Percentiles rank a stretch among this genome's conserved stretches.
Conservation (phyloP, 164 flowering plant species). For the Aristolochia contorta region DNA sequence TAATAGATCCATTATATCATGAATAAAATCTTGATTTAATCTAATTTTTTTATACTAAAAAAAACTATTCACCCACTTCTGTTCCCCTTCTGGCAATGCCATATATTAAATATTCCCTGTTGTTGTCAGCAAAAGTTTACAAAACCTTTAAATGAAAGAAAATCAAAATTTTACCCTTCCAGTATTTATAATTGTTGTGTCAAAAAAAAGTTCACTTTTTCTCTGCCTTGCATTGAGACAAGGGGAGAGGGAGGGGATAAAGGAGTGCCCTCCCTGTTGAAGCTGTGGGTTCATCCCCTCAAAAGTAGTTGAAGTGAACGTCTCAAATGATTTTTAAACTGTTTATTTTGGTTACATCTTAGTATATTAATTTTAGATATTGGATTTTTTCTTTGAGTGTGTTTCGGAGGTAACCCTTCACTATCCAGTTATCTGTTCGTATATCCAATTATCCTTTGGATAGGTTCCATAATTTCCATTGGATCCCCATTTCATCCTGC, state of each 20-base stretch:
- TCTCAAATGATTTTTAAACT: background rate
- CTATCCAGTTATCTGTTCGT: no score
- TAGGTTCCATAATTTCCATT: no score
- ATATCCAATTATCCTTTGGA: no score
- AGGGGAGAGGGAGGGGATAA: background rate
- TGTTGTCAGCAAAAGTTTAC: background rate
- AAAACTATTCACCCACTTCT: no score
- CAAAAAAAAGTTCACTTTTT: no score
- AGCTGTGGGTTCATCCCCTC: no score
- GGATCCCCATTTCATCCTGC: background rate
- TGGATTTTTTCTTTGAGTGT: no score
- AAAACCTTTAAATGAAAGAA: background rate
- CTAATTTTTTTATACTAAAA: no score
- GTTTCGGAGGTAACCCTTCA: background rate
- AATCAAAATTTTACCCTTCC: background rate
- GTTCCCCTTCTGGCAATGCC: no score
- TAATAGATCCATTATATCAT: background rate
- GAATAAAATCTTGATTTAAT: background rate
- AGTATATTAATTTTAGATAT: no score
- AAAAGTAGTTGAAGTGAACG: background rate
- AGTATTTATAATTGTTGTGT: background rate
- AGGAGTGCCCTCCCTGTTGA: background rate
- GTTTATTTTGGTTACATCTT: background rate
- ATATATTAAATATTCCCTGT: background rate
- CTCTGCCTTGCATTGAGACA: no score